Conservation (phyloP, 352 stramenopile species). For the Globisporangium viniferum region DNA sequence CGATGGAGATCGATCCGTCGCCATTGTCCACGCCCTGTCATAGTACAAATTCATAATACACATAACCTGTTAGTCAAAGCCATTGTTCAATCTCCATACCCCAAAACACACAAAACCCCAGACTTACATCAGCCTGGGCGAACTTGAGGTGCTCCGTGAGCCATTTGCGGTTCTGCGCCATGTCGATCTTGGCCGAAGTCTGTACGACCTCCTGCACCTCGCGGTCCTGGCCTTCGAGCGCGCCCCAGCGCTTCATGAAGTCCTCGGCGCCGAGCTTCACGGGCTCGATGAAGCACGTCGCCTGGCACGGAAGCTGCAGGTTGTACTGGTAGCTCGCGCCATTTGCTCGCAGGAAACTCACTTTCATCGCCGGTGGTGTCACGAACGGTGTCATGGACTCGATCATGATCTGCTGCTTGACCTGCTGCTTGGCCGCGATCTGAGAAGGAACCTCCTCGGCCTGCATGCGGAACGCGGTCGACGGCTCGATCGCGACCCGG, state of each 20-base stretch:
- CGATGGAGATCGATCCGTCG: constrained; percentile 88
- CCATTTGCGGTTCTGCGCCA: constrained; percentile 77
- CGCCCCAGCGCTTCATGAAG: constrained; percentile 92
- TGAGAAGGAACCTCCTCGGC: constrained; percentile 64
- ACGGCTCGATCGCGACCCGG: constrained; percentile 60
- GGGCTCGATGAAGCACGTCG: constrained; percentile 91
- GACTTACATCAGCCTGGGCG: constrained; percentile 68
- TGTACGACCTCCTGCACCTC: constrained; percentile 92
- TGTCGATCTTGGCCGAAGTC: constrained; percentile 77
- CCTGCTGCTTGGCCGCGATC: constrained; percentile 88
- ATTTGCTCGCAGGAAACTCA: constrained; percentile 76
- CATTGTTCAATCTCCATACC: not conserved
- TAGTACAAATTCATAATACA: constrained; percentile 1
- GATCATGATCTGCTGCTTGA: constrained; percentile 90
- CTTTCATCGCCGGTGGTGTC: constrained; percentile 78
- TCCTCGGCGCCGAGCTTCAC: constrained; percentile 87
- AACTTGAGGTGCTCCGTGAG: constrained; percentile 90
- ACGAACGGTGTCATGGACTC: constrained; percentile 93
- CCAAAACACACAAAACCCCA: not conserved
- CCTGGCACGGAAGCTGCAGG: constrained; percentile 82
- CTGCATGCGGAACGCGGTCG: constrained; percentile 54
- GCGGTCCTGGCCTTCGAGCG: constrained; percentile 87
- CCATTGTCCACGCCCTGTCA: constrained; percentile 52
- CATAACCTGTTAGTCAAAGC: not conserved
- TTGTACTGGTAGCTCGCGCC: constrained; percentile 69